Evolutionary conservation across 108 stramenopile species (phyloP), one percentile per base, ranked within the genome.

Genomic region (Nannochloropsis oceanica): DNA sequence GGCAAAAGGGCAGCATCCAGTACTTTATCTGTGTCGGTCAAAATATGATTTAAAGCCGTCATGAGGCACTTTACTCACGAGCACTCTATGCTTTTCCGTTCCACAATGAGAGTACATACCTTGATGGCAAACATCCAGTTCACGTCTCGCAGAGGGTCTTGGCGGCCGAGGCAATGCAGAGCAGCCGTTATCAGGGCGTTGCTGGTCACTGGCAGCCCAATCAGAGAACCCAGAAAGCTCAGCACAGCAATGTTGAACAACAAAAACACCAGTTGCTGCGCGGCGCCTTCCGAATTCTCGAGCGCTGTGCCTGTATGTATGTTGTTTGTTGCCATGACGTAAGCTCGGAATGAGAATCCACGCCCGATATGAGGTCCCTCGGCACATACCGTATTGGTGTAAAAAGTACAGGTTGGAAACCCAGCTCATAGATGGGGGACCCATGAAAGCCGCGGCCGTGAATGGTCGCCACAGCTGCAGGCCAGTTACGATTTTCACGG

Each of bases 401-500:
- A 87, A 50, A 42, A 87, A 87, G 87, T 87, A 87, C 42, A 87
- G 79, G 43, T 84, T 84, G 13, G 87, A 81, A 3, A 81, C 83
- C 87, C 84, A 84, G 42, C 25, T 34, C 87, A 87, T 87, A 14
- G 84, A 84, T 14, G 84, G 22, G 83, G 84, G 84, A n/a, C 87
- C 87, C 46, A 87, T 80, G 42, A 80, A 87, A 25, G 80, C 12
- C 43, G 84, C 83, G 27, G 87, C 80, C 18, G 87, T 87, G 14
- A 87, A 25, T 11, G 87, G 87, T 44, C 87, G 84, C 87, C 87
- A 87, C 80, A 87, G 34, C 84, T 87, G 73, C 42, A 84, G 20
- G 13, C 83, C 83, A 25, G 26, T 25, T 8, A 81, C 13, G 80
- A 25, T 27, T 14, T 14, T 13, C 9, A 12, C 26, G 80, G 80